phyloP scores from a whole-genome alignment of 345 rosid genomes.

The Eutrema heterophyllum region DNA sequence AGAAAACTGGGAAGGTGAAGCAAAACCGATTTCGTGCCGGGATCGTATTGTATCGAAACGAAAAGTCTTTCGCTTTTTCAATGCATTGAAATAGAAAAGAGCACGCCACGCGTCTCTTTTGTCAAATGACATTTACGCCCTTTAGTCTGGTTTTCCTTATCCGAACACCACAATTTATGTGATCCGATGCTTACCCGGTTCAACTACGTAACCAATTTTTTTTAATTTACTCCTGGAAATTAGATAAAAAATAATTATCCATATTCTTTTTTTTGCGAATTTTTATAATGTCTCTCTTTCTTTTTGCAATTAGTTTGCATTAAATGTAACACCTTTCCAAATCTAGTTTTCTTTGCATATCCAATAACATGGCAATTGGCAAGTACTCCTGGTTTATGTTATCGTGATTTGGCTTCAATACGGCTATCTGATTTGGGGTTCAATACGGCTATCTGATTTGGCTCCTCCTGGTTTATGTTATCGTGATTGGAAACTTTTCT shows the following conservation, averaged over 20 bases:
- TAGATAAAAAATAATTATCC: background rate
- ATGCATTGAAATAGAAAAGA: background rate
- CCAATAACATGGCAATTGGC: no score
- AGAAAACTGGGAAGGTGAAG: background rate
- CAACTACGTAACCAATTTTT: background rate
- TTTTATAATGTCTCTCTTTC: no score
- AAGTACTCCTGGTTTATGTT: no score
- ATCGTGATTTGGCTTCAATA: no score
- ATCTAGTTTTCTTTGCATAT: no score
- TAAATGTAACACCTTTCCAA: no score
- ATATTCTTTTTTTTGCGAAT: no score
- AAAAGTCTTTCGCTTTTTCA: background rate
- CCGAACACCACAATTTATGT: background rate
- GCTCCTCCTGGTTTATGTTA: no score
- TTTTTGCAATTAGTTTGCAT: no score
- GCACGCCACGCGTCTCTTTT: constrained; percentile 17
- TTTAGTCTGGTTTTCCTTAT: background rate
- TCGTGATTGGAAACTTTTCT: no score
- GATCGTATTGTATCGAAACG: background rate
- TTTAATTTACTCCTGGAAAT: background rate
- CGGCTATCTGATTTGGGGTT: no score
- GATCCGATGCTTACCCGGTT: background rate
- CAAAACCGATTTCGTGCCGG: background rate
- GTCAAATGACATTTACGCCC: constrained; percentile 7
- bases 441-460: no score